Evolutionary conservation across 345 rosid genomes (phyloP).

Genomic region (Eutrema japonicum): DNA sequence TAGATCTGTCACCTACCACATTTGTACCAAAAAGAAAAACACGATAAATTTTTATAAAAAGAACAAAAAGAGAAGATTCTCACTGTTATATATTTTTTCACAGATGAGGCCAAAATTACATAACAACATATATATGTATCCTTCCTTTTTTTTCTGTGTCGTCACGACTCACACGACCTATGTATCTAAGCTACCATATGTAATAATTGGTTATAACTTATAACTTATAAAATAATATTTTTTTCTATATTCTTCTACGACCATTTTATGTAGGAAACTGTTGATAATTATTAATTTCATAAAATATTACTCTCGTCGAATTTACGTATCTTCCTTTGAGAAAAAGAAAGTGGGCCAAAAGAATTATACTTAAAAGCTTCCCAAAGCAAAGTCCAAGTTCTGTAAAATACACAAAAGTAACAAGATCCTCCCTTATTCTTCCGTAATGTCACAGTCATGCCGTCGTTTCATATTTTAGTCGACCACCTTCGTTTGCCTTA

Average conservation of each 20-base stretch:
- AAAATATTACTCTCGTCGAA: constrained; percentile 26
- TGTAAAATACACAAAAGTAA: constrained; percentile 20
- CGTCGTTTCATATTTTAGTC: not conserved
- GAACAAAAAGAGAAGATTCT: constrained; percentile 32
- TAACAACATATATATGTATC: constrained; percentile 16
- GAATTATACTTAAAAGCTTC: not conserved
- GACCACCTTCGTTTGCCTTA: not conserved
- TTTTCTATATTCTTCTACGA: not conserved
- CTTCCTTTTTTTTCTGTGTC: constrained; percentile 21
- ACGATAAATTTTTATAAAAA: not conserved
- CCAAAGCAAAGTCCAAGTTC: constrained; percentile 5
- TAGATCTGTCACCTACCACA: constrained; percentile 39
- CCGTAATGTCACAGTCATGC: not conserved
- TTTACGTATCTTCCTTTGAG: constrained; percentile 28
- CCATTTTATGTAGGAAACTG: constrained; percentile 18
- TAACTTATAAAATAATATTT: not conserved
- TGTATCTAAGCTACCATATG: constrained; percentile 40
- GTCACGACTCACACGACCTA: constrained; percentile 46
- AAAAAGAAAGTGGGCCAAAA: constrained; percentile 45
- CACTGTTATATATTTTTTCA: constrained; percentile 19
- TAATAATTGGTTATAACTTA: constrained; percentile 36
- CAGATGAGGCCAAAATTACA: constrained; percentile 39
- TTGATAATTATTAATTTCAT: constrained; percentile 10
- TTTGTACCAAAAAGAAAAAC: constrained; percentile 32
- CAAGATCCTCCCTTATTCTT: constrained; percentile 17